Percentiles rank a stretch among this genome's conserved stretches.
Conservation (phyloP, 345 rosid species). For the Capsella bursapastoris region DNA sequence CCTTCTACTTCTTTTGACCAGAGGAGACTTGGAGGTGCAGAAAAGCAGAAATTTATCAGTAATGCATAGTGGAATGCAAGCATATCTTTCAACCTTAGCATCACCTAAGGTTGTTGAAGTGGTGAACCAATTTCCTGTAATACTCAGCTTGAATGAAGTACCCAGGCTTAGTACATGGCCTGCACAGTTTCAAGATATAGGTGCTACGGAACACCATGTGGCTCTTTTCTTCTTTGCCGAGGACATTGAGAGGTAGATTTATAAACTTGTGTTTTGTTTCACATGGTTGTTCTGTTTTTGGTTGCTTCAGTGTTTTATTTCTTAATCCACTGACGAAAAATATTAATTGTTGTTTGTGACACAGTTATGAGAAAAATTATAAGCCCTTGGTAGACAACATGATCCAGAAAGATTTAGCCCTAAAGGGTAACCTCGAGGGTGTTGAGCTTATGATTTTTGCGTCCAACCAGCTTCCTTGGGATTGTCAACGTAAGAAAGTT, state of each 20-base stretch:
- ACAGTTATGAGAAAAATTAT: slow-evolving; percentile 82
- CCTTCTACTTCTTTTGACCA: slow-evolving; percentile 48
- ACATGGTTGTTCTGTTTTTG: slow-evolving; percentile 7
- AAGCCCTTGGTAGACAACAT: slow-evolving; percentile 74
- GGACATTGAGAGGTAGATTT: slow-evolving; percentile 76
- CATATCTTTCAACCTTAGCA: slow-evolving; percentile 67
- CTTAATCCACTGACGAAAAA: slow-evolving; percentile 16
- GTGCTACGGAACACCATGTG: slow-evolving; percentile 81
- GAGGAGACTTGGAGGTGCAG: slow-evolving; percentile 83
- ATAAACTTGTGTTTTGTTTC: slow-evolving; percentile 3
- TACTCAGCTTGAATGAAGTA: slow-evolving; percentile 72
- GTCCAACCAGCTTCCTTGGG: slow-evolving; percentile 83
- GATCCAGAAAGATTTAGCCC: slow-evolving; percentile 85
- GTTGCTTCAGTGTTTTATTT: slow-evolving; percentile 22
- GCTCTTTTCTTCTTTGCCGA: slow-evolving; percentile 97
- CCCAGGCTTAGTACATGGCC: slow-evolving; percentile 88
- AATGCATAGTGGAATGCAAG: slow-evolving; percentile 77
- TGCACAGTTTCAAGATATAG: slow-evolving; percentile 64
- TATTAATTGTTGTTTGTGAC: slow-evolving; percentile 37
- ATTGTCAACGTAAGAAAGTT: slow-evolving; percentile 79
- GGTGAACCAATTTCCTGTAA: slow-evolving; percentile 60
- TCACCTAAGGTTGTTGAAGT: slow-evolving; percentile 74
- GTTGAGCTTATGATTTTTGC: slow-evolving; percentile 84
- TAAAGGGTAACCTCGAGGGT: slow-evolving; percentile 72
- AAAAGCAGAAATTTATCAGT: slow-evolving; percentile 53